These are phyloP conservation scores for Trypanosoma congolense DNA, from an alignment of 208 protist species.

Conservation along the genomic window DNA sequence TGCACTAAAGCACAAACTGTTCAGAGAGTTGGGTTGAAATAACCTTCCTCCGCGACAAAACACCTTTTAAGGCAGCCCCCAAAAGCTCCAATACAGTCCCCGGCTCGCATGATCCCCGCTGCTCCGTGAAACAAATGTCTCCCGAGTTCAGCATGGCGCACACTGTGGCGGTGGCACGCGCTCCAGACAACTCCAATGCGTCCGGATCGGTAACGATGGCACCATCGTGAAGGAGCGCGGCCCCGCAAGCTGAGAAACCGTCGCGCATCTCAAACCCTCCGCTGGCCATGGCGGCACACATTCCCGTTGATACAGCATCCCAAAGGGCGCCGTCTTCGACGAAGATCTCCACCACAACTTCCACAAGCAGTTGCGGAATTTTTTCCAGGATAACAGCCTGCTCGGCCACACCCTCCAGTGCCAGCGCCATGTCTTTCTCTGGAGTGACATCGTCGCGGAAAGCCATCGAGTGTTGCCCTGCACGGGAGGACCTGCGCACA, in stretches of 20 bases:
- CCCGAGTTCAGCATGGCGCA: slow-evolving; percentile 45
- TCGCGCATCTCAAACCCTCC: slow-evolving; percentile 72
- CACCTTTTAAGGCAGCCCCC: slow-evolving; percentile 37
- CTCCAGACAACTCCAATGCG: slow-evolving; percentile 34
- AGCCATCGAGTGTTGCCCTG: slow-evolving; percentile 16
- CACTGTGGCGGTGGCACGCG: slow-evolving; percentile 38
- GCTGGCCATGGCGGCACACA: slow-evolving; percentile 56
- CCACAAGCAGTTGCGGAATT: slow-evolving; percentile 74
- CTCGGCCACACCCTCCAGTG: slow-evolving; percentile 75
- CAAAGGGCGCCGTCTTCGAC: slow-evolving; percentile 62
- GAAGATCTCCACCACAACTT: slow-evolving; percentile 70
- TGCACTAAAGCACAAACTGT: slow-evolving; percentile 1
- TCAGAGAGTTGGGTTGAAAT: slow-evolving; percentile 47
- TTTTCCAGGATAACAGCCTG: slow-evolving; percentile 65
- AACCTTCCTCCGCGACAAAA: slow-evolving; percentile 30
- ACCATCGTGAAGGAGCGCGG: slow-evolving; percentile 50
- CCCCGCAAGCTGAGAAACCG: slow-evolving; percentile 58
- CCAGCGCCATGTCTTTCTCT: slow-evolving; percentile 57
- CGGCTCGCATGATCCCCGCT: slow-evolving; percentile 58
- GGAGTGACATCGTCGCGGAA: slow-evolving; percentile 12
- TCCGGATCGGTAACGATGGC: slow-evolving; percentile 51
- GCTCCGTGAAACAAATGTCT: slow-evolving; percentile 45
- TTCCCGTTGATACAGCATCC: slow-evolving; percentile 61
- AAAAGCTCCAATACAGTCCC: slow-evolving; percentile 51
- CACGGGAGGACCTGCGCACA: slow-evolving; percentile 36